These are phyloP conservation scores for Biscogniauxia mediterranea DNA, from an alignment of 2,329 filamentous ascomycete genomes.

Conservation along the genomic window DNA sequence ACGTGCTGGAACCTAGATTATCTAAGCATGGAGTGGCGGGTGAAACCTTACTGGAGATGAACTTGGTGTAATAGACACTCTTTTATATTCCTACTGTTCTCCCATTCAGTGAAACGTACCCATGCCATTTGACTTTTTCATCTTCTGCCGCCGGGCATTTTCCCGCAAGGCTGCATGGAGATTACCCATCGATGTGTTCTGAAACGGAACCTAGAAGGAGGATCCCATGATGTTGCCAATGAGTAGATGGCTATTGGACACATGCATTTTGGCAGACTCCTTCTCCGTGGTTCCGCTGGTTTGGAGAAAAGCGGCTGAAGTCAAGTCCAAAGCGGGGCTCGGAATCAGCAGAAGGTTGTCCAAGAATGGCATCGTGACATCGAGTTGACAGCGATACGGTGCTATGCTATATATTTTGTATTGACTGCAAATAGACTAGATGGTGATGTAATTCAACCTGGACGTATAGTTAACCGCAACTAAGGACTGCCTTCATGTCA, in stretches of 20 bases:
- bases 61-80: not conserved
- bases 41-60: not conserved
- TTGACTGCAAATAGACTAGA: not conserved
- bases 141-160: not conserved
- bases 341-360: not conserved
- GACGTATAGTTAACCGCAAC: not conserved
- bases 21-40: not conserved
- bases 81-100: not conserved
- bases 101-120: not conserved
- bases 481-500: not conserved
- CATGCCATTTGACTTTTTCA: not conserved
- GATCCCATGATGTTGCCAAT: not conserved
- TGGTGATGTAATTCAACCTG: not conserved
- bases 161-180: not conserved
- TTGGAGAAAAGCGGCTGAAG: conserved; percentile 21
- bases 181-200: not conserved
- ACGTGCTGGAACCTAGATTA: not conserved
- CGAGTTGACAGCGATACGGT: not conserved
- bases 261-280: not conserved
- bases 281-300: conserved; percentile 6
- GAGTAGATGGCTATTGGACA: not conserved
- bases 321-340: conserved; percentile 11
- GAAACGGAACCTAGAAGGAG: not conserved
- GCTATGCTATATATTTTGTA: not conserved
- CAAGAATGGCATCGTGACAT: not conserved